Conservation (phyloP, 305 asterid species). For the Fraxinus dipetala region DNA sequence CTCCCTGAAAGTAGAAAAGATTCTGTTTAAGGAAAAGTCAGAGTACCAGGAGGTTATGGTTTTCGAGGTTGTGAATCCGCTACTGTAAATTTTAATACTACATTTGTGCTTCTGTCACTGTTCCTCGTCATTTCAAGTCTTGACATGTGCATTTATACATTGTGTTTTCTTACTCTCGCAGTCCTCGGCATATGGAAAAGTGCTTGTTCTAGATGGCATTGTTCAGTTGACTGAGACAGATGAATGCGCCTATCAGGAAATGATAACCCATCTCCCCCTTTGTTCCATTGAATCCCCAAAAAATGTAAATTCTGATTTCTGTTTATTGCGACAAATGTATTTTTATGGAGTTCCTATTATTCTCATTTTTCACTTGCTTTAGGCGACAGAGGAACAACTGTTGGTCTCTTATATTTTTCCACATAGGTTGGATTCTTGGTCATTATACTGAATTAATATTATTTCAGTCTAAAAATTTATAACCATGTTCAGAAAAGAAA, state of each 20-base stretch:
- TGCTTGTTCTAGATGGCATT: slow-evolving; percentile 93
- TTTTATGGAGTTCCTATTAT: neutral
- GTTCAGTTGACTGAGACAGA: slow-evolving; percentile 97
- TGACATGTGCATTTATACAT: neutral
- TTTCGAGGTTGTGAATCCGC: slow-evolving; percentile 61
- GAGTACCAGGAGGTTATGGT: slow-evolving; percentile 87
- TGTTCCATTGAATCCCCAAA: slow-evolving; percentile 82
- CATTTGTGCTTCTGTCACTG: neutral
- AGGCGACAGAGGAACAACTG: slow-evolving; percentile 2
- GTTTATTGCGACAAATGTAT: slow-evolving; percentile 1
- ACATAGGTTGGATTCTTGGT: slow-evolving; percentile 2
- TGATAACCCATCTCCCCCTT: slow-evolving; percentile 94
- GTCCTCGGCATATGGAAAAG: slow-evolving; percentile 83
- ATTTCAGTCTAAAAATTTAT: neutral
- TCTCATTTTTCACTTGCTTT: neutral
- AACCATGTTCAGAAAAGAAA: neutral
- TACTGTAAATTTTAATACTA: neutral
- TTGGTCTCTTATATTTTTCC: neutral
- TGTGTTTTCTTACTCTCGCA: slow-evolving; percentile 29
- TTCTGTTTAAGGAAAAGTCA: slow-evolving; percentile 76
- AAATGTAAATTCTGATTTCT: slow-evolving; percentile 50
- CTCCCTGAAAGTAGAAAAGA: slow-evolving; percentile 72
- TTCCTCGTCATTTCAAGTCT: slow-evolving; percentile 4
- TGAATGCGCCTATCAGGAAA: slow-evolving; percentile 97
- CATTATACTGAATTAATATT: neutral